Evolutionary conservation across 2,329 filamentous ascomycete species (phyloP), one percentile per base, ranked within the genome.

Genomic region (Cladophialophora psammophila): DNA sequence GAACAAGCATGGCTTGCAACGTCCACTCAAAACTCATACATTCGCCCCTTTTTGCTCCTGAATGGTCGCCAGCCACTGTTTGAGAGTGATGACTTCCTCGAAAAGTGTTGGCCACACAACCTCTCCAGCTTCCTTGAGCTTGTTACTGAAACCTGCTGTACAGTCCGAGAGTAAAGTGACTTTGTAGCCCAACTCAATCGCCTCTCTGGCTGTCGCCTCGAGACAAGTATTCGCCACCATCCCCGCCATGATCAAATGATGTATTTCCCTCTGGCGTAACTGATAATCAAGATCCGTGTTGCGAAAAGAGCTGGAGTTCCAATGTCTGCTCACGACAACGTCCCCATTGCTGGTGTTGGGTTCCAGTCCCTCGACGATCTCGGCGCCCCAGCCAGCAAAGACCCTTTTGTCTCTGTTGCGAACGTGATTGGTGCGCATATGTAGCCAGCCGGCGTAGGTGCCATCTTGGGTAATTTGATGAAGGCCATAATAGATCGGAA

Each of bases 221-320:
- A 79, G 40, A 57, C 77, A 78, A 5, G 74, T 74, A 60, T 78
- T 79, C 7, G 75, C 69, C 1, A 72, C 74, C 63, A 78, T 68
- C 0, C 77, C 76, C 1, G 71, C 76, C 38, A 78, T 66, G 9
- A 78, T 68, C 7, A 79, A 20, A 40, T 78, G 68, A 2, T 71
- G 75, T 12, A 79, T 75, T 20, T 76, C 75, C 20, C 74, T 67
- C 64, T 78, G 76, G 2, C 70, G 71, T 20, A 79, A 69, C 65
- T 78, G 76, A 60, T 74, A 78, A 38, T 78, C 75, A 20, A 79
- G 62, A 70, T 79, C 77, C 1, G 77, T 79, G 50, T 77, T 78
- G n/a, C 70, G 56, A 59, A 79, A 79, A 0, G 75, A 77, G 54
- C 75, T 76, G 63, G 71, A 74, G 66, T 70, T 73, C 76, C 77